Base-by-base conservation (phyloP, 2,329 filamentous ascomycete genomes). In the Hirsutella minnesotensis region DNA sequence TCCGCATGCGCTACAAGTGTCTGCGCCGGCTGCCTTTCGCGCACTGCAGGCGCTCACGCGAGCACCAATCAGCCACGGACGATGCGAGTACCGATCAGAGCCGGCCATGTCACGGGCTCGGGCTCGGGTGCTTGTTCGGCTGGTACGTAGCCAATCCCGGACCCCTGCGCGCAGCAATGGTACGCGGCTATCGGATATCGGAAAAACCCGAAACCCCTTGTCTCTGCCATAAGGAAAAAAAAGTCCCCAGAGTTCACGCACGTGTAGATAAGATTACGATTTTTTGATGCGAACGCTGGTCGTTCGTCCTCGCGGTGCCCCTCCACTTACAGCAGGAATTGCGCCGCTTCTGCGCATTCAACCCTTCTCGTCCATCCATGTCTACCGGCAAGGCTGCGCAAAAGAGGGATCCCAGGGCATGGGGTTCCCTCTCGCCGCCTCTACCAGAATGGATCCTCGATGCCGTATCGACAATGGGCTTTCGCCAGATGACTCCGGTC, bases 401-500 rank as follows among this genome's bases (percentile, higher is more conserved):
- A 27, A 71, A 68, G 61, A 67, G 66, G 56, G 67, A 72, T 43
- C 59, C 66, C 41, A 61, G 77, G 50, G 69, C 68, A 36, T 69
- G 66, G 66, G 57, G 58, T 41, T 51, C 54, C 5, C 57, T 68
- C 22, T 59, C 56, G 9, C 63, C 65, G 13, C 55, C 59, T 4
- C 55, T 69, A n/a, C 55, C 63, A 27, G 56, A 61, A 77, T 96
- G 89, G 87, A 79, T 92, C 44, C 69, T 92, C 42, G 86, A 94
- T 51, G 88, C 87, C 46, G 80, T 94, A 39, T 72, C 79, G 40
- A 78, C 81, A 49, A 90, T 92, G 81, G 86, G 87, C 47, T 95
- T 95, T 62, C 68, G 73, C 49, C 81, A 83, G 59, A 89, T 92
- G 73, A 95, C 89, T 3, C 90, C 90, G 1, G 89, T 95, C n/a